Evolutionary conservation across 768 basidiomycete species (phyloP).

Genomic region (Daedaleopsis sinensis): DNA sequence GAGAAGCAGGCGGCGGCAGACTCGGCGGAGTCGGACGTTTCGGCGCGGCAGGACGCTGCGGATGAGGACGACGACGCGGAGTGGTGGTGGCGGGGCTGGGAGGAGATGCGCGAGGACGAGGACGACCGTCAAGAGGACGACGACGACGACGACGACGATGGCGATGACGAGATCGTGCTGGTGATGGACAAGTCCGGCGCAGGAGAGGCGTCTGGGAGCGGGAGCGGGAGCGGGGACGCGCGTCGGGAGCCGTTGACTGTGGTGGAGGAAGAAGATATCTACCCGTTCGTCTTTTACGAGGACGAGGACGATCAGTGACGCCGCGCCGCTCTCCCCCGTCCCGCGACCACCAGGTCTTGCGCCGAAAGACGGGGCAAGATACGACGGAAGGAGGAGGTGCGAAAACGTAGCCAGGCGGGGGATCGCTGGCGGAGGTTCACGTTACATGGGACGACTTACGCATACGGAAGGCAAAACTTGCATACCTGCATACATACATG

Average conservation of each 20-base stretch:
- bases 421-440: too few species aligned
- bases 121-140: too few species aligned
- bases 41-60: slow-evolving; percentile 6
- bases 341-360: too few species aligned
- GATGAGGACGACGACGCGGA: slow-evolving; percentile 11
- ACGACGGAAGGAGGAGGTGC: too few species aligned
- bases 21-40: not conserved
- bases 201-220: slow-evolving; percentile 5
- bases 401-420: too few species aligned
- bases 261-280: not conserved
- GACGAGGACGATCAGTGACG: not conserved
- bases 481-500: too few species aligned
- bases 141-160: too few species aligned
- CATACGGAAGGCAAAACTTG: too few species aligned
- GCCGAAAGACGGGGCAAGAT: too few species aligned
- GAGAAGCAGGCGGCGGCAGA: slow-evolving; percentile 5
- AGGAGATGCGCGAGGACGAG: slow-evolving; percentile 16
- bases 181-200: not conserved
- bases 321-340: too few species aligned
- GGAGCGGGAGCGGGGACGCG: not conserved
- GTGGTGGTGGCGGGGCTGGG: slow-evolving; percentile 29
- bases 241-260: not conserved
- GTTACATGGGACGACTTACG: too few species aligned
- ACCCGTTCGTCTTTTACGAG: not conserved
- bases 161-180: not conserved